Evolutionary conservation across 2,329 filamentous ascomycete genomes (phyloP).

Genomic region (Huntiella omanensis): DNA sequence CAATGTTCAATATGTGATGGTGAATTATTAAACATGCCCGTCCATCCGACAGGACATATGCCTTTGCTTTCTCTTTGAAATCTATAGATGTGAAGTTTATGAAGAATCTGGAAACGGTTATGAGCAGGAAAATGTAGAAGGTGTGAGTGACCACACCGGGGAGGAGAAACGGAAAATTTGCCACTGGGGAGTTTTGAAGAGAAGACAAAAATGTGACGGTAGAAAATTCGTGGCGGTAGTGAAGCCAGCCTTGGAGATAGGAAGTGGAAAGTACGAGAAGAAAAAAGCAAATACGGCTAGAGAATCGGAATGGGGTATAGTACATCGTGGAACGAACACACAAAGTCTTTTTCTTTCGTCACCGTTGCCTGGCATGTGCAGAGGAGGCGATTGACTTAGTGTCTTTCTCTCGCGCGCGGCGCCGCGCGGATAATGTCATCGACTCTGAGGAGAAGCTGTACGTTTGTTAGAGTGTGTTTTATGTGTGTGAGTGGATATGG

Average conservation of each 20-base stretch:
- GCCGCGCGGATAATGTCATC: slow-evolving; percentile 96
- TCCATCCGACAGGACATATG: not conserved
- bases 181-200: not conserved
- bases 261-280: not conserved
- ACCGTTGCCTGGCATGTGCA: slow-evolving; percentile 15
- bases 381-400: slow-evolving; percentile 24
- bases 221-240: too few relatives aligned
- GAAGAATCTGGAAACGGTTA: not conserved
- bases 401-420: slow-evolving; percentile 62
- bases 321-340: slow-evolving; percentile 1
- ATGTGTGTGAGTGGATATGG: not conserved
- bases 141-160: not conserved
- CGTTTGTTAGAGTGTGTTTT: slow-evolving; percentile 13
- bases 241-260: not conserved
- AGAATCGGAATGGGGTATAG: not conserved
- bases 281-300: not conserved
- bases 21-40: too few relatives aligned
- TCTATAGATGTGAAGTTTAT: slow-evolving; percentile 9
- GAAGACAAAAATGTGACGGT: not conserved
- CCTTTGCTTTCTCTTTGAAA: slow-evolving; percentile 8
- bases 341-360: slow-evolving; percentile 19
- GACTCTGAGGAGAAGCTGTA: slow-evolving; percentile 72
- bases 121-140: not conserved
- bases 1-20: not conserved
- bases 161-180: not conserved